phyloP scores from a whole-genome alignment of 2,329 filamentous ascomycete genomes.

The Ophiostoma sp. region DNA sequence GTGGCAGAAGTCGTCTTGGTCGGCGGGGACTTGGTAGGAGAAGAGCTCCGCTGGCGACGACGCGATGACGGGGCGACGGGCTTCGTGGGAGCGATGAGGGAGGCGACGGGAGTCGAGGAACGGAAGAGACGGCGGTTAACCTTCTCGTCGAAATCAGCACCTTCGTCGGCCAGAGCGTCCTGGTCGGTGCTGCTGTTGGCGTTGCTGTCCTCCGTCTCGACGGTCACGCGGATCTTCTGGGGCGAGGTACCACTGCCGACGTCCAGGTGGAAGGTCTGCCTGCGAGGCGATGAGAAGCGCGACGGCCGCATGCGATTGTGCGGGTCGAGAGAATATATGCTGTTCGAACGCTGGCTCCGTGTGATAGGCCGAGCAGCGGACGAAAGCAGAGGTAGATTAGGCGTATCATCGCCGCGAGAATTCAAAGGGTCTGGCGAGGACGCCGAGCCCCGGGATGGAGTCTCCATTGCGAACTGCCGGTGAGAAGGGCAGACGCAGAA shows the following conservation, averaged over 20 bases:
- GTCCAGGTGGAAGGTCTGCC: slow-evolving; percentile 59
- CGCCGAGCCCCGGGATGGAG: slow-evolving; percentile 37
- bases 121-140: slow-evolving; percentile 40
- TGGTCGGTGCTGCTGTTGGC: slow-evolving; percentile 18
- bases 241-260: slow-evolving; percentile 53
- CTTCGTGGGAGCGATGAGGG: slow-evolving; percentile 27
- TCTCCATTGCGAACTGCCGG: slow-evolving; percentile 18
- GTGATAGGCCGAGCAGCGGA: slow-evolving; percentile 45
- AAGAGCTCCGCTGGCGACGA: slow-evolving; percentile 20
- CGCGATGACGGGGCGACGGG: not conserved
- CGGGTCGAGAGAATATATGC: slow-evolving; percentile 20
- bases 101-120: slow-evolving; percentile 41
- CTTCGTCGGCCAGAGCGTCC: not conserved
- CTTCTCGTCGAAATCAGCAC: slow-evolving; percentile 29
- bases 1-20: slow-evolving; percentile 49
- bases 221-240: slow-evolving; percentile 56
- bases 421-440: slow-evolving; percentile 56
- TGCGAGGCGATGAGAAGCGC: slow-evolving; percentile 48
- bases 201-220: slow-evolving; percentile 49
- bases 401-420: slow-evolving; percentile 34
- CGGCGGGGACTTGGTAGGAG: slow-evolving; percentile 31
- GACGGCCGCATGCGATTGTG: slow-evolving; percentile 22
- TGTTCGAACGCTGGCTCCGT: slow-evolving; percentile 42
- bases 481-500: not conserved
- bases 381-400: slow-evolving; percentile 12